Percentiles rank a stretch among this genome's conserved stretches.
phyloP scores from a whole-genome alignment of 1,284 basidiomycete species.

The Cryptococcus sp. region DNA sequence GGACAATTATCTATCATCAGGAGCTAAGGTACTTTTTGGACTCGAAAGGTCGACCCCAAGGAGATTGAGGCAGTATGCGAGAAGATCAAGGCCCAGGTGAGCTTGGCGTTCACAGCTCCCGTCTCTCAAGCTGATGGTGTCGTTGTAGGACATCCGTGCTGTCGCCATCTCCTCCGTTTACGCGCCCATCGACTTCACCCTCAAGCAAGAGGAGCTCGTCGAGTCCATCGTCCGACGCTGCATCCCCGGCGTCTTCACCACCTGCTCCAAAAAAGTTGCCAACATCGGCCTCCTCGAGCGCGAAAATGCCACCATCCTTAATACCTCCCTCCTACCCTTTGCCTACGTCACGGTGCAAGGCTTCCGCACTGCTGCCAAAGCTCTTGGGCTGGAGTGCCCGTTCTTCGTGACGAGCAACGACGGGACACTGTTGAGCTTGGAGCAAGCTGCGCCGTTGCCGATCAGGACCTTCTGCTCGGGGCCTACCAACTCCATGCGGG shows the following conservation, averaged over 20 bases:
- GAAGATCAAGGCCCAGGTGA: conserved; percentile 30
- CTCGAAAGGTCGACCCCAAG: conserved; percentile 26
- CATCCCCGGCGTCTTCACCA: conserved; percentile 28
- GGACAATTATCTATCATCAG: no score
- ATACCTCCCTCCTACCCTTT: conserved; percentile 58
- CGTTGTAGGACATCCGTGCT: conserved; percentile 19
- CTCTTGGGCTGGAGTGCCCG: conserved; percentile 55
- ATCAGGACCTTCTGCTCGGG: conserved; percentile 63
- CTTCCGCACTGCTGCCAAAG: conserved; percentile 55
- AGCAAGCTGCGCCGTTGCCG: conserved; percentile 57
- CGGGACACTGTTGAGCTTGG: conserved; percentile 57
- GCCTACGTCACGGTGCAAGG: conserved; percentile 56
- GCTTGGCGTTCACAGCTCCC: not conserved
- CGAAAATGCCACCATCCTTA: conserved; percentile 61
- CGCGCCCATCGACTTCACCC: conserved; percentile 34
- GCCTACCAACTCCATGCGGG: conserved; percentile 62
- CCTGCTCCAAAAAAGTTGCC: conserved; percentile 37
- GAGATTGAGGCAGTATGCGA: conserved; percentile 34
- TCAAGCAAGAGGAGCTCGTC: conserved; percentile 38
- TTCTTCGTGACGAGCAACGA: conserved; percentile 61
- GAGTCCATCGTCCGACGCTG: conserved; percentile 22
- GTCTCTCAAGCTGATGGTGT: not conserved
- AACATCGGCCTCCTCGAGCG: conserved; percentile 55
- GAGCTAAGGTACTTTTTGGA: not conserved
- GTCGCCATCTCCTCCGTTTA: conserved; percentile 37